phyloP scores from a whole-genome alignment of 352 stramenopile genomes.

The Phytophthora tubulina region DNA sequence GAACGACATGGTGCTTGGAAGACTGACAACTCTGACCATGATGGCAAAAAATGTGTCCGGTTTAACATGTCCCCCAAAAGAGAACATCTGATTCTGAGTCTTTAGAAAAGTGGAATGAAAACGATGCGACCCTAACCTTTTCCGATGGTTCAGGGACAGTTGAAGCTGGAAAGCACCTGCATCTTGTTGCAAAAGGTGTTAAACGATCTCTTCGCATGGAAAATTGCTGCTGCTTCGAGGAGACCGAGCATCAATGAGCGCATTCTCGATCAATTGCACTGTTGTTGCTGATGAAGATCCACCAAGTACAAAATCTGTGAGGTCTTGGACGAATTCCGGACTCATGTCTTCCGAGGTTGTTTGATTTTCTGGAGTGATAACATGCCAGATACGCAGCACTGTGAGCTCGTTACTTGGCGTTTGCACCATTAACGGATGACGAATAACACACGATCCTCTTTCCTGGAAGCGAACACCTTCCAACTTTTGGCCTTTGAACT shows the following conservation, averaged over 20 bases:
- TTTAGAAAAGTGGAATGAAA: background rate
- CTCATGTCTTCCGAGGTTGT: constrained; percentile 19
- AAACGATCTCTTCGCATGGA: constrained; percentile 6
- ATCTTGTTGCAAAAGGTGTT: background rate
- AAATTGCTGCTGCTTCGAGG: constrained; percentile 11
- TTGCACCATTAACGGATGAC: constrained; percentile 35
- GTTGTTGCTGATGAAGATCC: constrained; percentile 43
- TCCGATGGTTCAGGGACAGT: constrained; percentile 15
- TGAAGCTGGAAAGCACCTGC: constrained; percentile 18
- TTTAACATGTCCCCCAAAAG: constrained; percentile 11
- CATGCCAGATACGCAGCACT: constrained; percentile 55
- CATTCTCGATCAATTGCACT: constrained; percentile 68
- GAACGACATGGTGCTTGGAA: constrained; percentile 34
- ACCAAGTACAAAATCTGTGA: constrained; percentile 58
- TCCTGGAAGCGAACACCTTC: constrained; percentile 65
- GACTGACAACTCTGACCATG: background rate
- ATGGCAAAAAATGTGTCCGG: constrained; percentile 12
- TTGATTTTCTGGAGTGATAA: constrained; percentile 48
- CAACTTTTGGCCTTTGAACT: constrained; percentile 59
- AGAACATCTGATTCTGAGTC: constrained; percentile 13
- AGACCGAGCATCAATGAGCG: constrained; percentile 38
- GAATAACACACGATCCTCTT: constrained; percentile 66
- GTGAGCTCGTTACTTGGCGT: constrained; percentile 27
- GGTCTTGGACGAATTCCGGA: constrained; percentile 39
- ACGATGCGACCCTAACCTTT: background rate